Conservation (phyloP, 768 basidiomycete genomes). For the Naganishia antarctica region DNA sequence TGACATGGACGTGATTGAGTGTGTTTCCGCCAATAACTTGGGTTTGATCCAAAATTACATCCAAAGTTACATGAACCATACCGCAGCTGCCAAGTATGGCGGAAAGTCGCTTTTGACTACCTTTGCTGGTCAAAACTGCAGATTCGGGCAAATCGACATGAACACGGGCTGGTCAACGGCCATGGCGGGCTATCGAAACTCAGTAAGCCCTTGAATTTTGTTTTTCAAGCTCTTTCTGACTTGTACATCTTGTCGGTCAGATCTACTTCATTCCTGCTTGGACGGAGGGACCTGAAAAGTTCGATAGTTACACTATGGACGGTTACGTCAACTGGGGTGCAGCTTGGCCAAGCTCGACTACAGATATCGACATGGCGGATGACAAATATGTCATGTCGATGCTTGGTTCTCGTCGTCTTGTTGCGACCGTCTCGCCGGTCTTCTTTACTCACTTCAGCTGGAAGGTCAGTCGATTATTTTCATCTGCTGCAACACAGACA, state of each 20-base stretch:
- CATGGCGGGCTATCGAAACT: slow-evolving; percentile 14
- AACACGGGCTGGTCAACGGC: slow-evolving; percentile 38
- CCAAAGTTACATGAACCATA: slow-evolving; percentile 33
- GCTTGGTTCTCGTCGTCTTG: slow-evolving; percentile 1
- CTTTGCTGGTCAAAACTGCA: slow-evolving; percentile 50
- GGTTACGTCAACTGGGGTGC: slow-evolving; percentile 39
- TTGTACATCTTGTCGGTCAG: background rate
- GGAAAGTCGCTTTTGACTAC: slow-evolving; percentile 47
- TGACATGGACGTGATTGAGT: slow-evolving; percentile 45
- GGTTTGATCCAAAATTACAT: slow-evolving; percentile 36
- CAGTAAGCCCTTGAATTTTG: background rate
- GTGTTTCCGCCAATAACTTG: slow-evolving; percentile 34
- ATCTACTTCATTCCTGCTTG: slow-evolving; percentile 26
- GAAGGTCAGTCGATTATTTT: slow-evolving; percentile 27
- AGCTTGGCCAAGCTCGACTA: slow-evolving; percentile 6
- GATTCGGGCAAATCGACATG: slow-evolving; percentile 42
- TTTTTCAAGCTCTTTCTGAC: background rate
- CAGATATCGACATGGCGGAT: slow-evolving; percentile 7
- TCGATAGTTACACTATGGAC: slow-evolving; percentile 49
- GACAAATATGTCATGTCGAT: slow-evolving; percentile 20
- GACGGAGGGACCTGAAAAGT: slow-evolving; percentile 41
- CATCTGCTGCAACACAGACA: background rate
- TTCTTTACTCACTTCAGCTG: slow-evolving; percentile 50
- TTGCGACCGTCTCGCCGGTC: slow-evolving; percentile 32
- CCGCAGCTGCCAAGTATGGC: slow-evolving; percentile 44